Evolutionary conservation across 2,329 filamentous ascomycete species (phyloP).

Genomic region (Hymenoscyphus scutula): DNA sequence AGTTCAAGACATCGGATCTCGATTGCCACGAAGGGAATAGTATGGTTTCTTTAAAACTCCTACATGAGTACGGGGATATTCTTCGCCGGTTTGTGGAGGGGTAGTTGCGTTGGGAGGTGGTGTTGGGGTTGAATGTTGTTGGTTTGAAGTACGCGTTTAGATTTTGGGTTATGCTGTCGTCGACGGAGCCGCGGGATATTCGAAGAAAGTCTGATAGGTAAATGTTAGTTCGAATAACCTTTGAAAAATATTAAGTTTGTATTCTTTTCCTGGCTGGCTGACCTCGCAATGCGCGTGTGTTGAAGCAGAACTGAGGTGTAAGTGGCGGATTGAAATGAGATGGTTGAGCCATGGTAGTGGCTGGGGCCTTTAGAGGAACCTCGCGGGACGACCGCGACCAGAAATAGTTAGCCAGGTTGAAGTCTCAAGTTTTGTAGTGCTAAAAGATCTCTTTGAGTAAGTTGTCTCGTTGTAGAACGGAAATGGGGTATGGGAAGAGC

Average conservation of each 20-base stretch:
- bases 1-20: slow-evolving; percentile 78
- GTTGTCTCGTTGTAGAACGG: background rate
- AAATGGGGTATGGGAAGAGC: background rate
- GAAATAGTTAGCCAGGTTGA: slow-evolving; percentile 34
- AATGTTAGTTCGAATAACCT: slow-evolving; percentile 10
- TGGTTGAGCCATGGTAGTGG: slow-evolving; percentile 31
- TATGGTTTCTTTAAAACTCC: slow-evolving; percentile 69
- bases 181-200: slow-evolving; percentile 76
- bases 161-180: slow-evolving; percentile 91
- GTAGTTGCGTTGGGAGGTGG: slow-evolving; percentile 63
- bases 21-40: slow-evolving; percentile 88
- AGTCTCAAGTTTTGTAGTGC: background rate
- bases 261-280: slow-evolving; percentile 11
- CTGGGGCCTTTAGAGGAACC: slow-evolving; percentile 18
- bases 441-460: background rate
- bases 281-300: slow-evolving; percentile 67
- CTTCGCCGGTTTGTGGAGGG: slow-evolving; percentile 47
- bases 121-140: slow-evolving; percentile 74
- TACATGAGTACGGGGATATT: slow-evolving; percentile 64
- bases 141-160: slow-evolving; percentile 87
- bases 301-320: slow-evolving; percentile 77
- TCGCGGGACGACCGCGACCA: slow-evolving; percentile 34
- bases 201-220: slow-evolving; percentile 75
- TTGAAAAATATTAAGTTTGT: background rate
- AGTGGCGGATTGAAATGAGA: slow-evolving; percentile 46